These are phyloP conservation scores for Alternaria sp. DNA, from an alignment of 2,329 filamentous ascomycete genomes.

Conservation along the genomic window DNA sequence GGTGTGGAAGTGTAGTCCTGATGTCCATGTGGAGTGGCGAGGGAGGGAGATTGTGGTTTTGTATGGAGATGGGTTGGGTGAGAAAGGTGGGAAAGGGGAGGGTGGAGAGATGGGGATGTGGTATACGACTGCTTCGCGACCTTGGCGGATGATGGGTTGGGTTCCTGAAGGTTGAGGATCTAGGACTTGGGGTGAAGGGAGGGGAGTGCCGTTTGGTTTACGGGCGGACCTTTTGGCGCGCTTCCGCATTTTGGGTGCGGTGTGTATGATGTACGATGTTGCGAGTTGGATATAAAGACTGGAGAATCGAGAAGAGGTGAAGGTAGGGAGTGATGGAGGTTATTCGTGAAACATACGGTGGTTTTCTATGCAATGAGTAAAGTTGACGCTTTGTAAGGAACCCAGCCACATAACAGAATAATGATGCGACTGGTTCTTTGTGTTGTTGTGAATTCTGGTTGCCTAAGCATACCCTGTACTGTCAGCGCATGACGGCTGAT, in stretches of 20 bases:
- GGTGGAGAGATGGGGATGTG: conserved; percentile 49
- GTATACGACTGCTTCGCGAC: conserved; percentile 34
- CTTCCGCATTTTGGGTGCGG: not conserved
- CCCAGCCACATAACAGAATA: too few relatives aligned
- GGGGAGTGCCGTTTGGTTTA: too few relatives aligned
- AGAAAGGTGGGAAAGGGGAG: rapidly evolving
- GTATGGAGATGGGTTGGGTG: not conserved
- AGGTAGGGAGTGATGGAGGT: too few relatives aligned
- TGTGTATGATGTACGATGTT: not conserved
- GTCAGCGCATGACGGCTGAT: not conserved
- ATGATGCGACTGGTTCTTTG: too few relatives aligned
- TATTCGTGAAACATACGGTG: too few relatives aligned
- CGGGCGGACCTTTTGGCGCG: conserved; percentile 1
- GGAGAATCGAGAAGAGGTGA: not conserved
- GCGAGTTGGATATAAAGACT: not conserved
- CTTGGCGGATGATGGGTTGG: conserved; percentile 22
- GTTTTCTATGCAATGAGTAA: too few relatives aligned
- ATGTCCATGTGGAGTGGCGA: conserved; percentile 56
- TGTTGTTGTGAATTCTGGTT: too few relatives aligned
- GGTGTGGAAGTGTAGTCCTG: conserved; percentile 61
- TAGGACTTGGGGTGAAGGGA: not conserved
- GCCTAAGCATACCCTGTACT: not conserved
- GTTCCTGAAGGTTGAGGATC: conserved; percentile 20
- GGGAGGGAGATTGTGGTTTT: conserved; percentile 56
- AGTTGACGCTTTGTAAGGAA: too few relatives aligned